A percentile compares a stretch with the other conserved stretches of the same genome.
These are phyloP conservation scores for Coniochaeta pulveracea DNA, from an alignment of 2,329 filamentous ascomycete species.

Conservation along the genomic window DNA sequence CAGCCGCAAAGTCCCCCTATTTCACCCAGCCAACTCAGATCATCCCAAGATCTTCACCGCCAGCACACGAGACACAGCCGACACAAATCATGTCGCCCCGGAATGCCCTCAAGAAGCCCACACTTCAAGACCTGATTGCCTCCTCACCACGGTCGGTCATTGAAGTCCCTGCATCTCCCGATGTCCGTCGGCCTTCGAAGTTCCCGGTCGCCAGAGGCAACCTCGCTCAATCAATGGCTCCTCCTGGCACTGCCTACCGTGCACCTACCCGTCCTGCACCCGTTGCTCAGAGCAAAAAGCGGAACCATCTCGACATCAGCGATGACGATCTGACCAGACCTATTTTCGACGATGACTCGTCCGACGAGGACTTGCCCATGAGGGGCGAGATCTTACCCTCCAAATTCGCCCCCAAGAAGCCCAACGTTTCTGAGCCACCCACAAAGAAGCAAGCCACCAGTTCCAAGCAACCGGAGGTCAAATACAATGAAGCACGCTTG, in stretches of 20 bases:
- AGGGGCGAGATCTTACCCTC: slow-evolving; percentile 55
- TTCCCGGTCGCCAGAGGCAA: slow-evolving; percentile 45
- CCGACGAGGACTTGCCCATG: slow-evolving; percentile 42
- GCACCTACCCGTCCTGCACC: slow-evolving; percentile 25
- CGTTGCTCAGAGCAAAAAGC: slow-evolving; percentile 18
- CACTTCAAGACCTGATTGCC: too few species aligned
- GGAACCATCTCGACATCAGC: slow-evolving; percentile 19
- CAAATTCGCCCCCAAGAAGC: slow-evolving; percentile 30
- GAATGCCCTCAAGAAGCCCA: slow-evolving; percentile 20
- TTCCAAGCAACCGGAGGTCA: slow-evolving; percentile 1
- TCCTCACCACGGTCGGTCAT: slow-evolving; percentile 39
- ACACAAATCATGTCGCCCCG: slow-evolving; percentile 28
- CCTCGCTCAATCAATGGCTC: too few species aligned
- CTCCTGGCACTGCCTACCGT: slow-evolving; percentile 62
- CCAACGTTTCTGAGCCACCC: slow-evolving; percentile 8
- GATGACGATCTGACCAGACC: slow-evolving; percentile 18
- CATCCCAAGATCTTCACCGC: background rate
- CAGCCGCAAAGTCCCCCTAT: slow-evolving; percentile 27
- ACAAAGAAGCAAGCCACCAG: background rate
- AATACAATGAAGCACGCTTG: slow-evolving; percentile 3
- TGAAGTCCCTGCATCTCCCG: slow-evolving; percentile 86
- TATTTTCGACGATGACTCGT: slow-evolving; percentile 35
- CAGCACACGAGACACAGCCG: background rate
- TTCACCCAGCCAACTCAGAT: slow-evolving; percentile 33
- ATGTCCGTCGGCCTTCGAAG: slow-evolving; percentile 26